Percentiles rank a stretch among this genome's conserved stretches.
phyloP scores from a whole-genome alignment of 768 basidiomycete genomes.

The Holtermannia corniformis region DNA sequence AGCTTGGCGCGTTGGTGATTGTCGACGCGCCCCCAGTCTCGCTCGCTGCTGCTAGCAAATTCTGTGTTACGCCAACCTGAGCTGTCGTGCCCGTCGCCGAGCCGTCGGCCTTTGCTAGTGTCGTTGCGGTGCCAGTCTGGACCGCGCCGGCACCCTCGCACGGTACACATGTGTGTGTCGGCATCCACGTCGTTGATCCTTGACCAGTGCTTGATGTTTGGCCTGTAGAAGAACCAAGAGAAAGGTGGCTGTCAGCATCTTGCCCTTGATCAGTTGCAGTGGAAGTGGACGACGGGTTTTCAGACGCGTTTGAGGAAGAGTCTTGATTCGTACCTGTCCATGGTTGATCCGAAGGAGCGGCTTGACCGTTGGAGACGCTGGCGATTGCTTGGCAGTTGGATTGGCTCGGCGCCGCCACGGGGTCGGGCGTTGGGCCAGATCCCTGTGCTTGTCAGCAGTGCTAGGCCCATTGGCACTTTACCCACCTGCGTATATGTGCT shows the following conservation, averaged over 20 bases:
- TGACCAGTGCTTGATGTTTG: too few species aligned
- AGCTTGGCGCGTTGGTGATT: background rate
- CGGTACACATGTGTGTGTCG: slow-evolving; percentile 16
- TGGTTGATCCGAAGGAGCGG: too few species aligned
- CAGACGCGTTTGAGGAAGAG: too few species aligned
- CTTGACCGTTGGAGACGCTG: slow-evolving; percentile 20
- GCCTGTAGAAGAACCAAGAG: background rate
- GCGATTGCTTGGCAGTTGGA: slow-evolving; percentile 14
- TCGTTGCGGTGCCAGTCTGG: background rate
- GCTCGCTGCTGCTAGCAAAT: background rate
- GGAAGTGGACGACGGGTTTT: too few species aligned
- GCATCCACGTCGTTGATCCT: slow-evolving; percentile 10
- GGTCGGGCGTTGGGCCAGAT: background rate
- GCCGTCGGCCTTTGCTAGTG: background rate
- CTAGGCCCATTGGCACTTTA: background rate
- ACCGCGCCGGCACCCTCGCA: slow-evolving; percentile 8
- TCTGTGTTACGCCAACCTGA: slow-evolving; percentile 18
- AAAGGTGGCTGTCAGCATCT: background rate
- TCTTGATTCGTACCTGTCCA: too few species aligned
- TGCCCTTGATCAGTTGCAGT: too few species aligned
- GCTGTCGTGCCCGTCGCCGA: slow-evolving; percentile 3
- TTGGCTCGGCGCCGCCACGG: slow-evolving; percentile 9
- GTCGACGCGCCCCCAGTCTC: background rate
- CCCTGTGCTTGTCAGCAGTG: background rate
- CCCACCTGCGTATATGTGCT: slow-evolving; percentile 17